Evolutionary conservation across 768 basidiomycete genomes (phyloP).

Genomic region (Mycena galopus): DNA sequence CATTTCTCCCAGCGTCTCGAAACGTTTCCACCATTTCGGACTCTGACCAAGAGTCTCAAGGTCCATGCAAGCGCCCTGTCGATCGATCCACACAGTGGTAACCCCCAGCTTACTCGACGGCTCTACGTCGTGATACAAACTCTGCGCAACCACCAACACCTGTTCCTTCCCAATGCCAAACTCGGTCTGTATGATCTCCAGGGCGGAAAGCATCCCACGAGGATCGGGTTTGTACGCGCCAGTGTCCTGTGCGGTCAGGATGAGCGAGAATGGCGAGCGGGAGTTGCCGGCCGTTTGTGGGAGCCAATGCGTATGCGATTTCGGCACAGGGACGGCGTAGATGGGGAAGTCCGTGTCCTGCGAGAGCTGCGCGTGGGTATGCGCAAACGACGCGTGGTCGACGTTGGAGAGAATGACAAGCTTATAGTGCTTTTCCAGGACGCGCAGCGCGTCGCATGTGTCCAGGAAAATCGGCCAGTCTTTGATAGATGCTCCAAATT

Average conservation of each 20-base stretch:
- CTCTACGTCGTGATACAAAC: constrained; percentile 73
- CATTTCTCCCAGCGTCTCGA: constrained; percentile 71
- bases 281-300: constrained; percentile 55
- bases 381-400: constrained; percentile 71
- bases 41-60: constrained; percentile 47
- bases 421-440: constrained; percentile 72
- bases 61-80: constrained; percentile 61
- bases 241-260: constrained; percentile 80
- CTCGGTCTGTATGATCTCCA: constrained; percentile 59
- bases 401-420: constrained; percentile 85
- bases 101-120: constrained; percentile 72
- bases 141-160: constrained; percentile 78
- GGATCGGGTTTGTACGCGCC: constrained; percentile 80
- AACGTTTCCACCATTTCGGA: constrained; percentile 63
- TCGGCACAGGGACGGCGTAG: constrained; percentile 50
- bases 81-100: constrained; percentile 75
- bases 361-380: constrained; percentile 69
- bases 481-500: constrained; percentile 71
- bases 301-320: constrained; percentile 57
- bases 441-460: constrained; percentile 68
- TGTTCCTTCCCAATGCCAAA: constrained; percentile 57
- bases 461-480: constrained; percentile 79
- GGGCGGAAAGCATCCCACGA: constrained; percentile 63
- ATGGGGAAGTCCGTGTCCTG: constrained; percentile 47
- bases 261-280: constrained; percentile 72